phyloP scores from a whole-genome alignment of 2,329 filamentous ascomycete species.

The Fusarium abutilonis region DNA sequence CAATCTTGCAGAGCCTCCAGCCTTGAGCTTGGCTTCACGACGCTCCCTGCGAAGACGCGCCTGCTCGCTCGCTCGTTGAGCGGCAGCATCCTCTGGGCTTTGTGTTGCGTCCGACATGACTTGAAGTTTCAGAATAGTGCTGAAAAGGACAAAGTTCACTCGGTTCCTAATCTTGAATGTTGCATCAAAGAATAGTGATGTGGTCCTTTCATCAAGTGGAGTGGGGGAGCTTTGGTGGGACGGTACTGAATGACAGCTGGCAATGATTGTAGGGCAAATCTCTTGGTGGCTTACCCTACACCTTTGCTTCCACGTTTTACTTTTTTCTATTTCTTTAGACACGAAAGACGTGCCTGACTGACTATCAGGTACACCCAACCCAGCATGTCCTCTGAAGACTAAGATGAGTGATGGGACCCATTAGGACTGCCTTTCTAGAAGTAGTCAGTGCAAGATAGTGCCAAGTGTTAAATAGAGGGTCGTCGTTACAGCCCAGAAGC shows the following conservation, averaged over 20 bases:
- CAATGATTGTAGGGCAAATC: constrained; percentile 10
- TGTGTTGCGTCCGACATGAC: constrained; percentile 54
- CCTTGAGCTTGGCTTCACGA: constrained; percentile 80
- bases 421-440: not conserved
- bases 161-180: not conserved
- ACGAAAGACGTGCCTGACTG: too few species aligned
- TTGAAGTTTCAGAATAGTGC: not conserved
- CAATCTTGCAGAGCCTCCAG: constrained; percentile 74
- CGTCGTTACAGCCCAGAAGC: constrained; percentile 31
- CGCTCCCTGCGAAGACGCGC: constrained; percentile 81
- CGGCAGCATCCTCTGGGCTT: constrained; percentile 57
- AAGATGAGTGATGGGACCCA: too few species aligned
- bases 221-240: constrained; percentile 25
- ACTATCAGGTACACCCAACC: too few species aligned
- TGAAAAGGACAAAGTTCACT: constrained; percentile 10
- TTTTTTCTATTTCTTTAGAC: not conserved
- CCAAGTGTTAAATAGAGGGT: not conserved
- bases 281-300: constrained; percentile 13
- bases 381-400: too few species aligned
- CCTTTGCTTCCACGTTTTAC: too few species aligned
- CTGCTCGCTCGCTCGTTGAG: constrained; percentile 68
- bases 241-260: constrained; percentile 21
- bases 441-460: not conserved
- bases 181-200: constrained; percentile 18
- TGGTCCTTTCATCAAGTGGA: constrained; percentile 22